Percentiles rank a stretch among this genome's conserved stretches.
Conservation (phyloP, 495 filamentous ascomycete genomes). For the Parathielavia appendiculata region DNA sequence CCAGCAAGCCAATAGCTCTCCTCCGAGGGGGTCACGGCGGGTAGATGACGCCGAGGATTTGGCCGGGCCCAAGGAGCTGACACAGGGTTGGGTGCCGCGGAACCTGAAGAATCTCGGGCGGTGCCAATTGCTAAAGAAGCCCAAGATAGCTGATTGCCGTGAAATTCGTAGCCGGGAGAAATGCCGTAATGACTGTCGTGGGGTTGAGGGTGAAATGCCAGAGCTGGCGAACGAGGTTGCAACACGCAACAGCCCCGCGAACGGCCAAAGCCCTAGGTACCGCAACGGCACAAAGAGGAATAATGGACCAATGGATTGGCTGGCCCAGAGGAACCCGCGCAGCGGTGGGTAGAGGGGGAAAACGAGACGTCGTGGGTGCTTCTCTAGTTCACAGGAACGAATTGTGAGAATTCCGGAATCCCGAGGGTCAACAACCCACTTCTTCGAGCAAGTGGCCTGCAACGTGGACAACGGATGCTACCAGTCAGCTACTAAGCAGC, state of each 20-base stretch:
- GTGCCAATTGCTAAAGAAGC: neutral
- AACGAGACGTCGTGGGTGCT: neutral
- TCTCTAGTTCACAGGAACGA: too few relatives aligned
- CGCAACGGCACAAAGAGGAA: constrained; percentile 13
- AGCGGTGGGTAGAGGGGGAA: neutral
- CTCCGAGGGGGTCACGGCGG: constrained; percentile 10
- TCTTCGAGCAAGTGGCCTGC: too few relatives aligned
- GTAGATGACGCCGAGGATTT: neutral
- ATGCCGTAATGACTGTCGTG: neutral
- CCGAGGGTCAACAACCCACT: too few relatives aligned
- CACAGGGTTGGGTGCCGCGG: neutral
- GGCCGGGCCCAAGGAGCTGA: neutral
- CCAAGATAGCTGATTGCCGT: too few relatives aligned
- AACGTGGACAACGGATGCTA: too few relatives aligned
- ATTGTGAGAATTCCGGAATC: neutral
- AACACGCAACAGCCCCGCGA: constrained; percentile 6
- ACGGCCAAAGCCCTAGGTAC: neutral
- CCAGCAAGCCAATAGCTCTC: constrained; percentile 25
- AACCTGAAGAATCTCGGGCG: too few relatives aligned
- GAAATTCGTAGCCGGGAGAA: neutral
- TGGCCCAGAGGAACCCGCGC: neutral
- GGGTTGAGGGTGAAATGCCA: neutral
- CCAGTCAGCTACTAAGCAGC: too few relatives aligned
- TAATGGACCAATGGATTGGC: constrained; percentile 9
- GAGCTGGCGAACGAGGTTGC: constrained; percentile 5